Base-by-base conservation (phyloP, 306 rosid genomes). In the Dalbergia oliveri region DNA sequence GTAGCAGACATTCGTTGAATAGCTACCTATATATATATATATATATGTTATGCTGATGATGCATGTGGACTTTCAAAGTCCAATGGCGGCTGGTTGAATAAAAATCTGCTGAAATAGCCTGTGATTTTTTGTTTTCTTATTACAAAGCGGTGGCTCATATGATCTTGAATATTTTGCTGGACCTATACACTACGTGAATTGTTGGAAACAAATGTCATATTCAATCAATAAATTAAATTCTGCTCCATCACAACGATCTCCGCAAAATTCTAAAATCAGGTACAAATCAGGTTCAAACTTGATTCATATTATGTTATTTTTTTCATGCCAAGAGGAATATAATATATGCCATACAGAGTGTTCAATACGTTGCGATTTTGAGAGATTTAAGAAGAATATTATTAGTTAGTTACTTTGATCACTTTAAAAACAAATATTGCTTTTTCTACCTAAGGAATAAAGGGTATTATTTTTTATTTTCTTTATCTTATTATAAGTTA, bases 11-110 rank as follows among this genome's bases (percentile, higher is more conserved):
- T 21, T 73, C 67, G 77, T 83, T 83, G 87, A 83, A 83, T 83
- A 45, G 19, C 26, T 51, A 65, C 9, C 5, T 37, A 11, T 49
- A 13, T 11, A 14, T 49, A 49, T 14, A 49, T 37, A 11, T 49
- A 13, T 11, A 14, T 49, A 49, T 14, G 13, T n/a, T 44, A n/a
- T 72, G 66, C 54, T 59, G 11, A 19, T 78, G 75, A 19, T 78
- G 75, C 80, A 83, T 72, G 80, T 78, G 72, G 83, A 83, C 79
- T 66, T 78, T 72, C 77, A 78, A 83, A 60, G 60, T 78, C 53
- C 69, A 19, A 16, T 19, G 84, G 87, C 84, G 83, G 88, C 88
- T 81, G 3, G 5, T 65, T 76, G 82, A 80, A 80, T 76, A 71
- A 56, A 53, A 43, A 47, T 71, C 31, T 80, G 6, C 15, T 45